Percentiles rank a stretch among this genome's conserved stretches.
These are phyloP conservation scores for thale cress (Arabidopsis thaliana) DNA, from an alignment of 345 rosid genomes.

Conservation along the genomic window DNA sequence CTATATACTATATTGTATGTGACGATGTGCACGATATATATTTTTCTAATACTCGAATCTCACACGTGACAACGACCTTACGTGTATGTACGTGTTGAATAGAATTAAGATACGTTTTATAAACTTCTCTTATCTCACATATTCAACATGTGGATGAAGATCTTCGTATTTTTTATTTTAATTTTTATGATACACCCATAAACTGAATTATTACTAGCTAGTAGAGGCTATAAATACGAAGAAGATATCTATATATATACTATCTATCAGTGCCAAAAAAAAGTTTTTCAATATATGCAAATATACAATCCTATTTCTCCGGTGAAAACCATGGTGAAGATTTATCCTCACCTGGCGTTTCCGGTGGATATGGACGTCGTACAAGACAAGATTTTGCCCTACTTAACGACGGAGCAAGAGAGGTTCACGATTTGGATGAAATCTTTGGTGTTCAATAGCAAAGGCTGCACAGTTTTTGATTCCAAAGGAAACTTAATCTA, in stretches of 20 bases:
- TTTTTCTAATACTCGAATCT: constrained; percentile 19
- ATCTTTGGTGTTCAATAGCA: constrained; percentile 55
- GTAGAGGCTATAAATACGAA: not conserved
- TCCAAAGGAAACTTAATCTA: constrained; percentile 57
- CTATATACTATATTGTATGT: constrained; percentile 1
- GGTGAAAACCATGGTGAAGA: constrained; percentile 44
- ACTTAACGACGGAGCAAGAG: constrained; percentile 51
- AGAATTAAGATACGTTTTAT: not conserved
- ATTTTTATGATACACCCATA: constrained; percentile 10
- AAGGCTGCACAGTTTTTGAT: constrained; percentile 65
- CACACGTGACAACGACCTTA: constrained; percentile 35
- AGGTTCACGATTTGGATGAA: constrained; percentile 75
- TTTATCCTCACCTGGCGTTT: constrained; percentile 47
- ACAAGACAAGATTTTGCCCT: constrained; percentile 12
- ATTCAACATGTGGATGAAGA: constrained; percentile 34
- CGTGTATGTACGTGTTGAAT: not conserved
- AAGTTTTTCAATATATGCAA: constrained; percentile 26
- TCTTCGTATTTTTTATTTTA: constrained; percentile 9
- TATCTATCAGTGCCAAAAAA: not conserved
- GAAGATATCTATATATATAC: not conserved
- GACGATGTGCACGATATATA: not conserved
- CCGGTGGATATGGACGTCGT: not conserved
- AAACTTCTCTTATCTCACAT: constrained; percentile 21
- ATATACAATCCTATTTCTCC: constrained; percentile 1
- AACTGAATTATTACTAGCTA: not conserved